Evolutionary conservation across 2,329 filamentous ascomycete genomes (phyloP).

Genomic region (Proliferodiscus dingleyae): DNA sequence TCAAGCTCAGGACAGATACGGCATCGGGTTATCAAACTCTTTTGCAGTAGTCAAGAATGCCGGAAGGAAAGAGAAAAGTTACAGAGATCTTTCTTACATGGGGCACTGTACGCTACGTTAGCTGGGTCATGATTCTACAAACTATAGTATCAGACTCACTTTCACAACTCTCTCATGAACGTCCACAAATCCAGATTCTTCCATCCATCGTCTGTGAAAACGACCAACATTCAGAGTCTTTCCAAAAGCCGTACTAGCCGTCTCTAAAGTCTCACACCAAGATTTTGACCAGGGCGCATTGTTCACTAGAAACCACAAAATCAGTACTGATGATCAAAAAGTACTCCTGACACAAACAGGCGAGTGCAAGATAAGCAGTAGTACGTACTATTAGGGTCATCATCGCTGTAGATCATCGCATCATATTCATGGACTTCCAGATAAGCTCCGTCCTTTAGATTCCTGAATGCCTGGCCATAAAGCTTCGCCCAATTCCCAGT

Average conservation of each 20-base stretch:
- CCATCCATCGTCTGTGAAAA: constrained; percentile 19
- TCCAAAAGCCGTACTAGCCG: constrained; percentile 11
- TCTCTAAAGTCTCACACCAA: constrained; percentile 12
- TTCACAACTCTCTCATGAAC: constrained; percentile 24
- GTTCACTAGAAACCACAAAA: neutral
- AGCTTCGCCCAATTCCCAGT: constrained; percentile 52
- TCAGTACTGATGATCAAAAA: neutral
- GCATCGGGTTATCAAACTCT: neutral
- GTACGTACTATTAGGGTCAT: constrained; percentile 35
- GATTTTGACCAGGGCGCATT: constrained; percentile 3
- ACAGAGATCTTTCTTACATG: neutral
- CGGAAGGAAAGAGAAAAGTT: too few relatives aligned
- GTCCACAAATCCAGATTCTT: constrained; percentile 38
- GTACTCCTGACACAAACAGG: too few relatives aligned
- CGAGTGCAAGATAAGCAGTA: neutral
- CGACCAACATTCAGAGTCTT: constrained; percentile 13
- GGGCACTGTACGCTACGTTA: neutral
- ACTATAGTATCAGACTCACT: too few relatives aligned
- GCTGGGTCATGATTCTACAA: too few relatives aligned
- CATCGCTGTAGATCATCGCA: constrained; percentile 37
- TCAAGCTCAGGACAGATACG: neutral
- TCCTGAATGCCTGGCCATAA: constrained; percentile 45
- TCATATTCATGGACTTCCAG: constrained; percentile 30
- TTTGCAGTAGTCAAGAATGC: neutral
- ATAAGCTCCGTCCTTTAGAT: constrained; percentile 37